Evolutionary conservation across 345 rosid genomes (phyloP), one percentile per base, ranked within the genome.

Genomic region (Durio zibethinus): DNA sequence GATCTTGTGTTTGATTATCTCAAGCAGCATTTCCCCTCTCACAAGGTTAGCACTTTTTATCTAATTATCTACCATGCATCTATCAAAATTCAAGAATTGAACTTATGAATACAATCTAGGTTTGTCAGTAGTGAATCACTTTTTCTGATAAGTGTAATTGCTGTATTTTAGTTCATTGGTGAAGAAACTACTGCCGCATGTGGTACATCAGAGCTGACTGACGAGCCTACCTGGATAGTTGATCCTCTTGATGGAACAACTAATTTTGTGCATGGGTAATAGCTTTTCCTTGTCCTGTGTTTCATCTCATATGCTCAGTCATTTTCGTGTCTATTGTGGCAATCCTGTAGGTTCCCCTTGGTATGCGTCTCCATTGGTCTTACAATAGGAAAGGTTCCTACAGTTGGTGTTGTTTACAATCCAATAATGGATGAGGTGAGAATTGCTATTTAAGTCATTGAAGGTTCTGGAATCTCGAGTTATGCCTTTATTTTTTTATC

Each of bases 201-300:
- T 77, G 99, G 99, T 25, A 72, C 65, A 38, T 80, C 94, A 2
- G 95, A 89, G 84, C 71, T 93, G 85, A 96, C 98, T 5, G 94
- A 93, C 38, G 99, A 93, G 75, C 97, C 98, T 5, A 96, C 98
- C 36, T 96, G 99, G 99, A 91, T 96, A 42, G 97, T 96, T 79
- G 99, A 96, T 84, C 99, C 99, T 80, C 97, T 96, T 82, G 99
- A 96, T 82, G 99, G 98, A 83, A 96, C 99, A 16, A 92, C 98
- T 18, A 96, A 93, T 78, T 96, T 96, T 77, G 99, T 96, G 77
- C 99, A 96, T 63, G 97, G 97, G 99, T 93, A 86, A 59, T 65
- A 54, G 47, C 15, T 3, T 72, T 68, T 12, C 62, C 70, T 31
- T 53, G 47, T 18, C 10, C 27, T 86, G 57, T 69, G 14, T 64